Base-by-base conservation (phyloP, 192 early-diverging fungal species). In the Lobosporangium transversale region DNA sequence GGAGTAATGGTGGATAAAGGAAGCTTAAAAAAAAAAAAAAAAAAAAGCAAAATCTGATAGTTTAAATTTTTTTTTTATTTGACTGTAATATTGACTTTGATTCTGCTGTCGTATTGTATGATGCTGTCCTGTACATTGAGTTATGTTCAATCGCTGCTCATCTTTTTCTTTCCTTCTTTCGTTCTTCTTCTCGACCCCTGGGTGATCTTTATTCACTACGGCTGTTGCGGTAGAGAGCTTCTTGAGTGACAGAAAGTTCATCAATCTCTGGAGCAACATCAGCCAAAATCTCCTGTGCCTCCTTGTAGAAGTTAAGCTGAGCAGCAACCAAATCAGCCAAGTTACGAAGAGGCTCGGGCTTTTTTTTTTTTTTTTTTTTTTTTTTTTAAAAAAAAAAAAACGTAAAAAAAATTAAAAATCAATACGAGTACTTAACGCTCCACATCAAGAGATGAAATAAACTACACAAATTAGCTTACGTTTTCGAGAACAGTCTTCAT, bases 401-500 rank as follows among this genome's bases (percentile, higher is more conserved):
- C 37, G 2, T 18, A 35, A 37, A 45, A 20, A 53, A n/a, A 62
- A 29, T 5, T n/a, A 60, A 21, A 7, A 29, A 51, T 26, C 43
- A 43, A n/a, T n/a, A n/a, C n/a, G n/a, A n/a, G n/a, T n/a, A n/a
- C n/a, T n/a, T n/a, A n/a, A n/a, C n/a, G n/a, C n/a, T n/a, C n/a
- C n/a, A n/a, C n/a, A n/a, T n/a, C n/a, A n/a, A n/a, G n/a, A n/a
- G n/a, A n/a, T n/a, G n/a, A n/a, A n/a, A n/a, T n/a, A n/a, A n/a
- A n/a, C n/a, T n/a, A n/a, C n/a, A n/a, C 32, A 29, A 53, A 8
- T 20, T 14, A 37, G 75, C 85, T 82, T 78, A 87, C 86, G 71
- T 84, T 93, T 68, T 95, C 95, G 27, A 98, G 87, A 9, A 96
- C 94, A 24, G 89, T 81, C 71, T 93, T 93, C 97, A 99, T 99